Percentiles rank a stretch among this genome's conserved stretches.
These are phyloP conservation scores for Spergularia bocconei DNA, from an alignment of 148 eudicot genomes.

Conservation along the genomic window DNA sequence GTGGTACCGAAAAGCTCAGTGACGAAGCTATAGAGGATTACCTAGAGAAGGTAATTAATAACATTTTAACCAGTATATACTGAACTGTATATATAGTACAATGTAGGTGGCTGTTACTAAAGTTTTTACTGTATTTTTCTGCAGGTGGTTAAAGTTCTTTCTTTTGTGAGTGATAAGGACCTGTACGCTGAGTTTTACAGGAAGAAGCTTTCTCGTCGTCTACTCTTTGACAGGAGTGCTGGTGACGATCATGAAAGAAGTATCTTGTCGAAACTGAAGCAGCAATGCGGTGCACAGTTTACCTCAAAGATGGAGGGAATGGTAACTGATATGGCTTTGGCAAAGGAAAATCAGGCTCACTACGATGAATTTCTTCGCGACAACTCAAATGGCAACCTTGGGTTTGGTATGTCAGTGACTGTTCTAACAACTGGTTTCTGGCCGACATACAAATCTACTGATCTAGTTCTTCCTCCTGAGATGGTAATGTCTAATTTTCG, in stretches of 20 bases:
- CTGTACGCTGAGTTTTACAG: constrained; percentile 84
- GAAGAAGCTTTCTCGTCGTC: constrained; percentile 78
- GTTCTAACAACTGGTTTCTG: constrained; percentile 86
- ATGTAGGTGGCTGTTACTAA: constrained; percentile 5
- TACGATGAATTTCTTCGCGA: constrained; percentile 65
- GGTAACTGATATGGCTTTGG: constrained; percentile 81
- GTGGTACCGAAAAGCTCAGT: constrained; percentile 83
- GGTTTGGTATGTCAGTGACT: constrained; percentile 78
- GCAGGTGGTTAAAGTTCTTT: constrained; percentile 77
- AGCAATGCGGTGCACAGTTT: constrained; percentile 84
- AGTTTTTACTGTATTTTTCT: background rate
- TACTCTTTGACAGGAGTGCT: constrained; percentile 76
- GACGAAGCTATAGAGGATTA: constrained; percentile 92
- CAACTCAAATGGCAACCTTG: constrained; percentile 47
- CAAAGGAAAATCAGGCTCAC: constrained; percentile 66
- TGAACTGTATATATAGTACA: background rate
- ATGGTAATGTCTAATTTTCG: constrained; percentile 44
- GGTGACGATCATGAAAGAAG: constrained; percentile 89
- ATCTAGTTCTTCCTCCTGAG: constrained; percentile 66
- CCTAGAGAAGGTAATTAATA: constrained; percentile 59
- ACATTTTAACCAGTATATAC: background rate
- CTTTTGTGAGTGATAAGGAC: constrained; percentile 81
- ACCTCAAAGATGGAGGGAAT: constrained; percentile 95
- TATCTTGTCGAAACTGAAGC: constrained; percentile 73
- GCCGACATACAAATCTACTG: constrained; percentile 88